These are phyloP conservation scores for Rhodomyrtus psidioides DNA, from an alignment of 441 rosid genomes.

Conservation along the genomic window DNA sequence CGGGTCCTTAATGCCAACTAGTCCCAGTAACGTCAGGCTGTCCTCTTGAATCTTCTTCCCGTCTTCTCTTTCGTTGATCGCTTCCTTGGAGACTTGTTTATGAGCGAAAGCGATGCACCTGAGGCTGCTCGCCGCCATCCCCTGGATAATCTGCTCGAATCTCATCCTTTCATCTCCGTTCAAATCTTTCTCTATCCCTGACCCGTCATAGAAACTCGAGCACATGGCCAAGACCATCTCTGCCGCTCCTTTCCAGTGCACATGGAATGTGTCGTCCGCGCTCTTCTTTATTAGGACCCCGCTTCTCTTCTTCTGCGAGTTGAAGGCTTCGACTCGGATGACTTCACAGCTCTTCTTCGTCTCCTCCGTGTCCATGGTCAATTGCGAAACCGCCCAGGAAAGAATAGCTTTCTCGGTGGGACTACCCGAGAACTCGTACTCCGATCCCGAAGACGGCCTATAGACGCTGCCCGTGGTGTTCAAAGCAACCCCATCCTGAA, in stretches of 20 bases:
- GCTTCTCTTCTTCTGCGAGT: background rate
- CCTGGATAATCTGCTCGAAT: background rate
- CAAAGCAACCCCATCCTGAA: background rate
- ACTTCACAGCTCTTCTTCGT: background rate
- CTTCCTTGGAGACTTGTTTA: background rate
- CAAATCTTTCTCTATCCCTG: background rate
- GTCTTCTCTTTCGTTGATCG: background rate
- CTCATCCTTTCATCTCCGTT: background rate
- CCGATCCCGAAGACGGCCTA: background rate
- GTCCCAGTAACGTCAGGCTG: background rate
- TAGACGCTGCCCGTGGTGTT: background rate
- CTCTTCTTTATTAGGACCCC: background rate
- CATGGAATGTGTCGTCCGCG: background rate
- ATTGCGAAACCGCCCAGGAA: background rate
- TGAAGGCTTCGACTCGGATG: background rate
- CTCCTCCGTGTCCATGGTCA: background rate
- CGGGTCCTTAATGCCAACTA: background rate
- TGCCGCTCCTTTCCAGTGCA: conserved; percentile 1
- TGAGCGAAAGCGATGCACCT: background rate
- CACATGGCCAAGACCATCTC: background rate
- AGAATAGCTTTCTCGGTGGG: background rate
- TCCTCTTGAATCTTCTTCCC: background rate
- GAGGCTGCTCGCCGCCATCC: background rate
- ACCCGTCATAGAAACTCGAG: background rate
- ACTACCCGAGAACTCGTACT: background rate